Conservation (phyloP, 306 rosid genomes). For the Rosa chinensis region DNA sequence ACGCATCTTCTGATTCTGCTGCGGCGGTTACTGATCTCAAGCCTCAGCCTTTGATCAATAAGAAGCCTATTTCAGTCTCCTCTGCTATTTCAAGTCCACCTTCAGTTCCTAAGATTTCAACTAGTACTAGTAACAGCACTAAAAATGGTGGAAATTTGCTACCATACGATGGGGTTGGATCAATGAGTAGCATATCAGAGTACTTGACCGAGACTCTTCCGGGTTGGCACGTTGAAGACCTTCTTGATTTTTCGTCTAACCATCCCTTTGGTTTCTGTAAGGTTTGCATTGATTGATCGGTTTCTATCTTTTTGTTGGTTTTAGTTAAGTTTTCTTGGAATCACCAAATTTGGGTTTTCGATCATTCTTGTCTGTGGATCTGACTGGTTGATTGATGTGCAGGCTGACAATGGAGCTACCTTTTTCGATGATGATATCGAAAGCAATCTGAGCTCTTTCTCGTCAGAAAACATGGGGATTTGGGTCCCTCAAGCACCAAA, state of each 20-base stretch:
- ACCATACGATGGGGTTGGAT: constrained; percentile 23
- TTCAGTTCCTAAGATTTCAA: constrained; percentile 26
- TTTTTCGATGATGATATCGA: constrained; percentile 42
- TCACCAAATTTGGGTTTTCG: background rate
- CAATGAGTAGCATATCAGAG: constrained; percentile 70
- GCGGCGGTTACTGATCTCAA: constrained; percentile 22
- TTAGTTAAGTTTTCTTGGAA: background rate
- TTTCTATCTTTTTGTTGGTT: background rate
- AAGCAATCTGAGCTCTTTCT: constrained; percentile 32
- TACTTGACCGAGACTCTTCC: constrained; percentile 89
- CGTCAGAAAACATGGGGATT: constrained; percentile 43
- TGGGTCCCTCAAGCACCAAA: constrained; percentile 84
- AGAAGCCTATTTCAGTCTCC: constrained; percentile 20
- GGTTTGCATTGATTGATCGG: constrained; percentile 39
- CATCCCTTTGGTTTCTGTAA: constrained; percentile 50
- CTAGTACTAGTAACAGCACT: constrained; percentile 12
- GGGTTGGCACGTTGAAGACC: constrained; percentile 91
- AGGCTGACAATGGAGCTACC: constrained; percentile 44
- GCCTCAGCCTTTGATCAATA: constrained; percentile 12
- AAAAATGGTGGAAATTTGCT: constrained; percentile 8
- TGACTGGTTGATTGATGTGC: constrained; percentile 15
- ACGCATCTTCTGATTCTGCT: constrained; percentile 20
- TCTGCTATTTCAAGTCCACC: constrained; percentile 26
- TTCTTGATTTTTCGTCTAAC: constrained; percentile 58
- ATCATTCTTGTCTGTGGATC: background rate